Conservation (phyloP, 805 yeast genomes). For the Myxozyma geophila region DNA sequence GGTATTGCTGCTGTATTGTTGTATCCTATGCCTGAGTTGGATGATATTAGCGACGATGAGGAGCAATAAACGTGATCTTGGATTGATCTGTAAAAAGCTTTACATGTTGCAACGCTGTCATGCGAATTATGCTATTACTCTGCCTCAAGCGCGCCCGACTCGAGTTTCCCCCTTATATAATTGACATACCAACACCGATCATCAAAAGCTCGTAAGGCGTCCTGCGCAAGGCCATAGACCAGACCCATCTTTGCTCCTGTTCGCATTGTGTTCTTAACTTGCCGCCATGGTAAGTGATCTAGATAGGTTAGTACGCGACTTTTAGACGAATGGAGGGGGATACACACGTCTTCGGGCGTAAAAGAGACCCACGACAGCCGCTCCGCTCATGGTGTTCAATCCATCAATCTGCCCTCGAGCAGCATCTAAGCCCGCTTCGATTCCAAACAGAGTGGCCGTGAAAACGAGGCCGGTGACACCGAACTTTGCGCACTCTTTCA, state of each 20-base stretch:
- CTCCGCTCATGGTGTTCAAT: constrained; percentile 63
- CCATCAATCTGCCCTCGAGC: constrained; percentile 61
- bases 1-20: constrained; percentile 88
- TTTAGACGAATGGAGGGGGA: background rate
- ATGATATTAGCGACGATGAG: constrained; percentile 66
- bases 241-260: constrained; percentile 66
- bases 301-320: background rate
- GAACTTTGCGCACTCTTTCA: constrained; percentile 37
- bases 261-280: constrained; percentile 44
- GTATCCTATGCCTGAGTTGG: constrained; percentile 73
- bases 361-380: constrained; percentile 55
- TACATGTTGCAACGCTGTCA: background rate
- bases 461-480: constrained; percentile 16
- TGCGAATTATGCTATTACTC: background rate
- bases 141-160: background rate
- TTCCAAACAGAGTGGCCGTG: constrained; percentile 46
- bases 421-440: constrained; percentile 66
- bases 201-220: constrained; percentile 58
- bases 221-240: constrained; percentile 68
- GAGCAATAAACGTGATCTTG: constrained; percentile 38
- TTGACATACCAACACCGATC: constrained; percentile 68
- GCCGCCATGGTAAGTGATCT: constrained; percentile 36
- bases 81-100: background rate
- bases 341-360: constrained; percentile 54
- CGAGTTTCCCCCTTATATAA: background rate